These are phyloP conservation scores for Dendrocalamus sinicus DNA, from an alignment of 176 grass and related monocot genomes.

Conservation along the genomic window DNA sequence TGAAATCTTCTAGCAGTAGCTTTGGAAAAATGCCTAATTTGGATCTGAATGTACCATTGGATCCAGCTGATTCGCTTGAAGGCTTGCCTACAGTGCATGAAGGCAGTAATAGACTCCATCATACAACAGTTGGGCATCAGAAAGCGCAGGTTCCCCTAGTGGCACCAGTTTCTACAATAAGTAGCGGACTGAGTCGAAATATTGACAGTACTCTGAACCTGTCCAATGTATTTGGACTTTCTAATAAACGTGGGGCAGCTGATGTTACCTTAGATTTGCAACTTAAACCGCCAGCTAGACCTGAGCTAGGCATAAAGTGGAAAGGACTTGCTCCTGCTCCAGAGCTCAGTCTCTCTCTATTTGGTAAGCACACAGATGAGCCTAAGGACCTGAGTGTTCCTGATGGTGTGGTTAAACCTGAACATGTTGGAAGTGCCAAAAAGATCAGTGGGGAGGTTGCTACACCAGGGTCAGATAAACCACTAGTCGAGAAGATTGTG, in stretches of 20 bases:
- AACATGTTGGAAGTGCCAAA: conserved; percentile 34
- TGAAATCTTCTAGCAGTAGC: conserved; percentile 25
- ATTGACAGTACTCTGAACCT: conserved; percentile 37
- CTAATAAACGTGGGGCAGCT: conserved; percentile 33
- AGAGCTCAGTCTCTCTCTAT: conserved; percentile 59
- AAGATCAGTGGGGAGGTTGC: conserved; percentile 16
- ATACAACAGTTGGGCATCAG: conserved; percentile 39
- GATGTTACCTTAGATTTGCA: conserved; percentile 70
- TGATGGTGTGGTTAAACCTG: conserved; percentile 32
- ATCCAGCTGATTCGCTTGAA: conserved; percentile 42
- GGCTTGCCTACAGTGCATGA: conserved; percentile 35
- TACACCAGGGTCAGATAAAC: conserved; percentile 27
- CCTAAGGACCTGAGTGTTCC: conserved; percentile 20
- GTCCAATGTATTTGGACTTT: conserved; percentile 17
- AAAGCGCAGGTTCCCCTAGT: conserved; percentile 24
- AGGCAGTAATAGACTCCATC: conserved; percentile 11
- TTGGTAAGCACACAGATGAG: conserved; percentile 40
- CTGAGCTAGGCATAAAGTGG: conserved; percentile 59
- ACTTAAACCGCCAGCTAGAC: conserved; percentile 64
- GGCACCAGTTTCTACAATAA: conserved; percentile 22
- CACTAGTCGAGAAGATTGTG: conserved; percentile 29
- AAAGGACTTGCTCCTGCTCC: conserved; percentile 59
- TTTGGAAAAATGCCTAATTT: conserved; percentile 47
- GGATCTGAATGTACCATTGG: conserved; percentile 53
- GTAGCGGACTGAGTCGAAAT: conserved; percentile 4